Conservation (phyloP, 345 rosid species). For the Raphanus sativus region DNA sequence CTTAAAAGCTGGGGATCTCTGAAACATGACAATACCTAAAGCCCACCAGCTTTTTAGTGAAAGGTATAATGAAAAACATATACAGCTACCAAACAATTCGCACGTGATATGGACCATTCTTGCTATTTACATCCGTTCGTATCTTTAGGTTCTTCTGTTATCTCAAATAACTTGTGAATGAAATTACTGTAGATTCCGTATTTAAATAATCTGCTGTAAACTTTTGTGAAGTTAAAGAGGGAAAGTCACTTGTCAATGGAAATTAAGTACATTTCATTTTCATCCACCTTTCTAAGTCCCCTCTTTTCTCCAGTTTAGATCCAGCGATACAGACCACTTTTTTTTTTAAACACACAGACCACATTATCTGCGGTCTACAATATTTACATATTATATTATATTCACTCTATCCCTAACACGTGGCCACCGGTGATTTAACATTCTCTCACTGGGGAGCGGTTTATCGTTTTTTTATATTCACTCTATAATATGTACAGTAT, state of each 20-base stretch:
- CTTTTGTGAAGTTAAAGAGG: constrained; percentile 29
- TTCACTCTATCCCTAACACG: too few relatives aligned
- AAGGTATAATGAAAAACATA: neutral
- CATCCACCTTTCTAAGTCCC: constrained; percentile 22
- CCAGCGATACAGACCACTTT: constrained; percentile 23
- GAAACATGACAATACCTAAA: neutral
- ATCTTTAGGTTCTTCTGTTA: constrained; percentile 12
- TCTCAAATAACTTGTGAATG: constrained; percentile 11
- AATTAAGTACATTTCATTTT: constrained; percentile 27
- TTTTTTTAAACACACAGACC: neutral
- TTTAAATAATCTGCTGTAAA: neutral
- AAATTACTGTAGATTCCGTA: neutral
- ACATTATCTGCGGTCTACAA: neutral
- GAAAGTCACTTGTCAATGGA: constrained; percentile 26
- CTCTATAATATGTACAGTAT: neutral
- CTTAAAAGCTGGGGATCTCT: neutral
- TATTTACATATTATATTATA: too few relatives aligned
- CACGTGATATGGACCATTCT: constrained; percentile 36
- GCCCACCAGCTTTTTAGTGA: neutral
- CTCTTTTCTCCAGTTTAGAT: neutral
- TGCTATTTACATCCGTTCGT: neutral
- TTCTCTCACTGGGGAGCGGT: too few relatives aligned
- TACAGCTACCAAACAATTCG: constrained; percentile 18
- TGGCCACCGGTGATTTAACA: too few relatives aligned
- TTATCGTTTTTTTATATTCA: too few relatives aligned